Evolutionary conservation across 1,284 basidiomycete species (phyloP).

Genomic region (Puccinia horiana): DNA sequence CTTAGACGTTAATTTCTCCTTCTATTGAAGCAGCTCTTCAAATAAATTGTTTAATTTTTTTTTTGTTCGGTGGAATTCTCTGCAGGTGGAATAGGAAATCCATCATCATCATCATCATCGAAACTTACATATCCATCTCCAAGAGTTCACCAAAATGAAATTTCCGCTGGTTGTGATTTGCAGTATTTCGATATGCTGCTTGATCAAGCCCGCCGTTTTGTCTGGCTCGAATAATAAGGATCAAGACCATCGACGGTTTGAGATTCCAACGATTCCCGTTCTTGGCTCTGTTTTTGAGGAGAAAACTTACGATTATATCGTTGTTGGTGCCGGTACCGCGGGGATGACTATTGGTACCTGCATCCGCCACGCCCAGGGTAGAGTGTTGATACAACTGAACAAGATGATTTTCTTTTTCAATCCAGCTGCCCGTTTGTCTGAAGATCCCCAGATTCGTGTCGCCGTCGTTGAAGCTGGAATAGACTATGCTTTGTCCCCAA

Average conservation of each 20-base stretch:
- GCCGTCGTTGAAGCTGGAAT: conserved; percentile 56
- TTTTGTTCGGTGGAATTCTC: not conserved
- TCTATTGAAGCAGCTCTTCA: not conserved
- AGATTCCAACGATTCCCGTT: conserved; percentile 21
- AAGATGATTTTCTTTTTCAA: not conserved
- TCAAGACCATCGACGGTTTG: not conserved
- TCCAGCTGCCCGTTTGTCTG: conserved; percentile 52
- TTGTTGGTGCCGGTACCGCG: conserved; percentile 39
- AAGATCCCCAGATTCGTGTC: conserved; percentile 54
- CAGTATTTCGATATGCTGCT: not conserved
- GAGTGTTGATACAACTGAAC: too few species aligned
- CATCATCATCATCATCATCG: too few species aligned
- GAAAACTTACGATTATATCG: conserved; percentile 34
- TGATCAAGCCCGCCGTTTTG: not conserved
- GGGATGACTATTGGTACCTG: conserved; percentile 39
- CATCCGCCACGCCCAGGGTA: too few species aligned
- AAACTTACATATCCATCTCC: too few species aligned
- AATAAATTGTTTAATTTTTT: not conserved
- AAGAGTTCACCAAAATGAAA: not conserved
- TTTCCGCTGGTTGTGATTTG: not conserved
- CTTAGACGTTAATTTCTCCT: too few species aligned
- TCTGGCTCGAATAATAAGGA: not conserved
- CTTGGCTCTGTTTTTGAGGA: conserved; percentile 16
- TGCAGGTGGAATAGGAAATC: not conserved
- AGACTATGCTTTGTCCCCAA: conserved; percentile 23